Percentiles rank a stretch among this genome's conserved stretches.
These are phyloP conservation scores for Penicillium aurantiogriseum DNA, from an alignment of 2,329 filamentous ascomycete species.

Conservation along the genomic window DNA sequence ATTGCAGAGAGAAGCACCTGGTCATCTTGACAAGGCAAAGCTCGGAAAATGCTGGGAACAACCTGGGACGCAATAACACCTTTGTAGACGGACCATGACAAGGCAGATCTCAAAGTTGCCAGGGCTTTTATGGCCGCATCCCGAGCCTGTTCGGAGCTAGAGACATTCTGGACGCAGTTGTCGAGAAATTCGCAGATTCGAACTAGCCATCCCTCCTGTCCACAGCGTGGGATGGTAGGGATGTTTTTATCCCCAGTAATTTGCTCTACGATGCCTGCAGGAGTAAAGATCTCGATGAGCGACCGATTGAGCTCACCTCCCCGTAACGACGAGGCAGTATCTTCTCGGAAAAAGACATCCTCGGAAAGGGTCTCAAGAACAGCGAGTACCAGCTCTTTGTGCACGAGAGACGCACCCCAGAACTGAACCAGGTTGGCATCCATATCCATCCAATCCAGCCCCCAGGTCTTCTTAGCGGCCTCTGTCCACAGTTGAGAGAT, in stretches of 20 bases:
- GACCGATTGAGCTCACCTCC: constrained; percentile 82
- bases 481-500: constrained; percentile 93
- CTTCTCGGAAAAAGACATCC: constrained; percentile 89
- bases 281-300: constrained; percentile 91
- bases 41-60: constrained; percentile 68
- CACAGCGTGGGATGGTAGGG: constrained; percentile 68
- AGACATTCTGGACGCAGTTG: constrained; percentile 67
- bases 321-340: constrained; percentile 77
- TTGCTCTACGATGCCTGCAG: constrained; percentile 69
- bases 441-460: constrained; percentile 91
- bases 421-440: constrained; percentile 76
- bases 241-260: constrained; percentile 72
- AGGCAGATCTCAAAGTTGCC: constrained; percentile 71
- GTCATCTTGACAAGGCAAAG: constrained; percentile 67
- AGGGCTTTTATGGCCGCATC: constrained; percentile 73
- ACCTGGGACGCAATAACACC: constrained; percentile 71
- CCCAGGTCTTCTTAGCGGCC: constrained; percentile 89
- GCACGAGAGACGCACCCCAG: constrained; percentile 64
- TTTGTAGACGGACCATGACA: constrained; percentile 85
- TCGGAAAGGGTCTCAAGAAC: constrained; percentile 90
- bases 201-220: constrained; percentile 81
- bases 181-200: constrained; percentile 72
- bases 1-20: constrained; percentile 75
- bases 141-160: constrained; percentile 65
- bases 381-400: constrained; percentile 84